These are phyloP conservation scores for Pholiota microspora DNA, from an alignment of 768 basidiomycete genomes.

Conservation along the genomic window DNA sequence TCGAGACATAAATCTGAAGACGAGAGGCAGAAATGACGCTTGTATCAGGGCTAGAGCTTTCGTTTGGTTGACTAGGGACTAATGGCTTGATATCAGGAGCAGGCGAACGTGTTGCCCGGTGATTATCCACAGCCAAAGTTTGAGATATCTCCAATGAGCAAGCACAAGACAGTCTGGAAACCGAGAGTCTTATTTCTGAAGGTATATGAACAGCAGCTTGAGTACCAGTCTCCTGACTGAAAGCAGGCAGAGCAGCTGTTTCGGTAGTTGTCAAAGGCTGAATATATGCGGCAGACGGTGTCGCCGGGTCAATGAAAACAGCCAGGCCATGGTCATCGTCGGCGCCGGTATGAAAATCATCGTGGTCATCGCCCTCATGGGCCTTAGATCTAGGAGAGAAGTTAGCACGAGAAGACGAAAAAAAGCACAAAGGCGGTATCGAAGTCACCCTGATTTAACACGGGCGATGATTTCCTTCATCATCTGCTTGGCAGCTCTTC, in stretches of 20 bases:
- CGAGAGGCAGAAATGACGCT: not conserved
- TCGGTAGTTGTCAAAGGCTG: not conserved
- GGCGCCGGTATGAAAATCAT: not conserved
- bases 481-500: slow-evolving; percentile 17
- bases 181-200: not conserved
- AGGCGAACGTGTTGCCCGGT: not conserved
- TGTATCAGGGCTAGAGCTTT: not conserved
- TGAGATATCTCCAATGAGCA: not conserved
- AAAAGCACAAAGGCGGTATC: not conserved
- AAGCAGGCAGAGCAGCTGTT: not conserved
- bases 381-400: slow-evolving; percentile 12
- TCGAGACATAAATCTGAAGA: not conserved
- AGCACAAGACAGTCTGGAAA: too few species aligned
- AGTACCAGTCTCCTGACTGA: not conserved
- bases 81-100: not conserved
- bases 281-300: not conserved
- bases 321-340: not conserved
- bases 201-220: not conserved
- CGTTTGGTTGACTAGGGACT: not conserved
- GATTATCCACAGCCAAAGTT: not conserved
- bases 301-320: not conserved
- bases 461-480: slow-evolving; percentile 7
- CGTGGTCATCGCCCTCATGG: not conserved
- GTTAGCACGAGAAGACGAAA: not conserved
- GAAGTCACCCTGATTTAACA: slow-evolving; percentile 5